Evolutionary conservation across 2,329 filamentous ascomycete species (phyloP).

Genomic region (Fusarium equiseti): DNA sequence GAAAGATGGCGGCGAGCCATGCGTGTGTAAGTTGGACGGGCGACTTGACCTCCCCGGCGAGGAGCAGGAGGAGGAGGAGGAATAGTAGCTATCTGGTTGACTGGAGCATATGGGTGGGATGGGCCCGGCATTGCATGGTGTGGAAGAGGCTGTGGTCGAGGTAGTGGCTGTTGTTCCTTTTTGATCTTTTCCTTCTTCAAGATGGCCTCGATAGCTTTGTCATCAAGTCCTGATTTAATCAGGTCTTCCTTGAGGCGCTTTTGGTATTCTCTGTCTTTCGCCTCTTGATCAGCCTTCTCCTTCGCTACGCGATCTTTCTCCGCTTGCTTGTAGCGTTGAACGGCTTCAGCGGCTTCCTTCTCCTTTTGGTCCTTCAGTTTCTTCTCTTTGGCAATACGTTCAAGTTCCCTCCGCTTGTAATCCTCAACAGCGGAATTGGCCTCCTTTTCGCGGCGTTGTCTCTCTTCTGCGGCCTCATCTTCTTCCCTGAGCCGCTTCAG

Average conservation of each 20-base stretch:
- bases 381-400: constrained; percentile 58
- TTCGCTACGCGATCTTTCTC: constrained; percentile 59
- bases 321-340: constrained; percentile 64
- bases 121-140: constrained; percentile 21
- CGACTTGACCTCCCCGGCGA: constrained; percentile 4
- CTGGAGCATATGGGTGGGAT: constrained; percentile 5
- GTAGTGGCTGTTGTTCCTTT: constrained; percentile 44
- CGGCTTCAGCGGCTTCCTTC: constrained; percentile 61
- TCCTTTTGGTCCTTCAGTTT: constrained; percentile 63
- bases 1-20: constrained; percentile 73
- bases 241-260: constrained; percentile 69
- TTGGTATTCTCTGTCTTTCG: constrained; percentile 61
- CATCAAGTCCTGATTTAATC: constrained; percentile 68
- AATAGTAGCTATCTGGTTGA: background rate
- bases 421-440: constrained; percentile 64
- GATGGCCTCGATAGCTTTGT: constrained; percentile 69
- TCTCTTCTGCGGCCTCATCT: constrained; percentile 54
- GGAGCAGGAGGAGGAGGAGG: background rate
- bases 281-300: constrained; percentile 62
- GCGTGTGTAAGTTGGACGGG: constrained; percentile 70
- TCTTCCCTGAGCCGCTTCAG: constrained; percentile 64
- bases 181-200: constrained; percentile 66
- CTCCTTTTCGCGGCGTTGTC: constrained; percentile 56
- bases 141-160: constrained; percentile 12
- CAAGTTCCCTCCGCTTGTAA: constrained; percentile 62